Evolutionary conservation across 805 yeast genomes (phyloP).

Genomic region (Candida gorgasii): DNA sequence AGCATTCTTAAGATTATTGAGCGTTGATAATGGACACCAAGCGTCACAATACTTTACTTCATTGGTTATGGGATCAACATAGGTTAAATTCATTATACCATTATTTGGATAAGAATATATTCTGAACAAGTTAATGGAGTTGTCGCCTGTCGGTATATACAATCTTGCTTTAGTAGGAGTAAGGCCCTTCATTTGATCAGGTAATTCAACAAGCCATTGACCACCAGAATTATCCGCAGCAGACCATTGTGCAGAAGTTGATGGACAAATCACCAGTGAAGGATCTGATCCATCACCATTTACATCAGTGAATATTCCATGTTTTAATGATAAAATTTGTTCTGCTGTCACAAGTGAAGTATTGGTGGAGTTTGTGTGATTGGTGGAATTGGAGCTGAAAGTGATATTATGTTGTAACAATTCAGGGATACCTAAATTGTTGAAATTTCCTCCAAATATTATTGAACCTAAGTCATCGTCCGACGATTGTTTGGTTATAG

Average conservation of each 20-base stretch:
- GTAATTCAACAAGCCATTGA: constrained; percentile 62
- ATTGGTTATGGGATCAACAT: constrained; percentile 71
- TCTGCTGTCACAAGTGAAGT: constrained; percentile 51
- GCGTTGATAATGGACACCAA: constrained; percentile 71
- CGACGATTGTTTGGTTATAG: constrained; percentile 53
- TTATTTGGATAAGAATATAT: constrained; percentile 74
- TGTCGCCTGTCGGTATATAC: constrained; percentile 56
- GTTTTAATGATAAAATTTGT: constrained; percentile 59
- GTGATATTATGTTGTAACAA: constrained; percentile 41
- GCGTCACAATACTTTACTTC: constrained; percentile 74
- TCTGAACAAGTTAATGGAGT: constrained; percentile 65
- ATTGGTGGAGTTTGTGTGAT: constrained; percentile 32
- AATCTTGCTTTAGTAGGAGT: constrained; percentile 73
- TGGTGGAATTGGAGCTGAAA: constrained; percentile 23
- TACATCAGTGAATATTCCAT: constrained; percentile 53
- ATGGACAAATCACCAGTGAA: constrained; percentile 59
- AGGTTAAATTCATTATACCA: constrained; percentile 90
- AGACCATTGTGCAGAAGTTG: constrained; percentile 51
- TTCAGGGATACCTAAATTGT: constrained; percentile 55
- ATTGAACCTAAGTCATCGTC: constrained; percentile 46
- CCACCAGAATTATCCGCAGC: constrained; percentile 52
- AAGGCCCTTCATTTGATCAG: constrained; percentile 48
- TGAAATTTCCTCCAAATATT: constrained; percentile 79
- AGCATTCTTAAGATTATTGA: constrained; percentile 31
- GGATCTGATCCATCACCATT: constrained; percentile 36